Base-by-base conservation (phyloP, 176 grass and related monocot genomes). In the Carex kokanica region DNA sequence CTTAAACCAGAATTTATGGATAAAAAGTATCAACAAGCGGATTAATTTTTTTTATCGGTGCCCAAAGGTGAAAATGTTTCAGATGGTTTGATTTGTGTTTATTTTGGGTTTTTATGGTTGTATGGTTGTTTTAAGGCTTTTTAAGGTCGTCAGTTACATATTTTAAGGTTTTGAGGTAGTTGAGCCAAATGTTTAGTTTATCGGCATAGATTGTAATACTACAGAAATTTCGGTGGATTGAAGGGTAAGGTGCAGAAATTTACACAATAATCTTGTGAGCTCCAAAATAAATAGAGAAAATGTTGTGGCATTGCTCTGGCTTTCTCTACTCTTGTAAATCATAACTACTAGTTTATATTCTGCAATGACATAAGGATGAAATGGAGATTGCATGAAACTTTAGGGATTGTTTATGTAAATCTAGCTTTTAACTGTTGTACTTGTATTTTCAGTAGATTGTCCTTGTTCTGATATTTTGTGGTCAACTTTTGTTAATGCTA, bases 401-500 rank as follows among this genome's bases (percentile, higher is more conserved):
- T 78, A 78, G 51, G 73, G 73, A 78, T 56, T 78, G 51, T 31
- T 56, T 78, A 78, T 34, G 51, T 78, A 29, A 75, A 78, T 74
- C 51, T 78, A 78, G 73, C 73, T 78, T 78, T 56, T 78, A 14
- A 78, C 8, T 18, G 5, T 56, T 56, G 25, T 78, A 78, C 14
- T 34, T 55, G 24, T 56, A 78, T 78, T 78, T 27, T 18, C 51
- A 78, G 73, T 78, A 56, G 15, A 54, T 6, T 56, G 65, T 9
- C 16, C 11, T n/a, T 38, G 16, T 21, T 78, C 14, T 78, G 14
- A 14, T 77, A 29, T 77, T n/a, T 25, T 78, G 73, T 78, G 24
- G 15, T 77, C 51, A 54, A 78, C 45, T 23, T 54, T 77, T 18
- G 47, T 56, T 53, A 53, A 61, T 61, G n/a, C 5, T 75, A 53